A percentile compares a stretch with the other conserved stretches of the same genome.
These are phyloP conservation scores for Phytophthora pseudosyringae DNA, from an alignment of 352 stramenopile genomes.

Conservation along the genomic window DNA sequence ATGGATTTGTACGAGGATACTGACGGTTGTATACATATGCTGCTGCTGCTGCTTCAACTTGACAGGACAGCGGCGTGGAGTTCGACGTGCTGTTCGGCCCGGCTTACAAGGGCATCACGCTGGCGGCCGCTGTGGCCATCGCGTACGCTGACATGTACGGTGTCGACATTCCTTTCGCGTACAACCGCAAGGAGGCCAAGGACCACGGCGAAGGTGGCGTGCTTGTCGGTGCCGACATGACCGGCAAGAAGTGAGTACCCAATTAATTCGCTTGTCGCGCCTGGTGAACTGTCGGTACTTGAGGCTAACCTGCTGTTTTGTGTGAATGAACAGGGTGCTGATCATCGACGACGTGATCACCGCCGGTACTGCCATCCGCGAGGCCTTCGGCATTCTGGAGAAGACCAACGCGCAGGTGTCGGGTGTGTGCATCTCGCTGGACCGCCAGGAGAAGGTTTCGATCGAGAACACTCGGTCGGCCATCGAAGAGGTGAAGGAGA, in stretches of 20 bases:
- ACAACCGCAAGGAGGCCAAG: slow-evolving; percentile 99
- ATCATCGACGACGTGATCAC: slow-evolving; percentile 99
- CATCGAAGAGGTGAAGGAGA: slow-evolving; percentile 93
- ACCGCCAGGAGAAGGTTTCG: slow-evolving; percentile 97
- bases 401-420: slow-evolving; percentile 93
- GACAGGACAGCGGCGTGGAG: slow-evolving; percentile 82
- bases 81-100: slow-evolving; percentile 99
- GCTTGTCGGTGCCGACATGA: slow-evolving; percentile 96
- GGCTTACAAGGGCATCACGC: slow-evolving; percentile 99
- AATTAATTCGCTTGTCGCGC: too few species aligned
- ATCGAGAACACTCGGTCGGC: slow-evolving; percentile 93
- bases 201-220: slow-evolving; percentile 98
- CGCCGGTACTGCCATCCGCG: slow-evolving; percentile 97
- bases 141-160: slow-evolving; percentile 93
- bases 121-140: slow-evolving; percentile 95
- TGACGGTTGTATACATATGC: slow-evolving; percentile 11
- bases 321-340: slow-evolving; percentile 80
- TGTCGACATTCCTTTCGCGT: slow-evolving; percentile 95
- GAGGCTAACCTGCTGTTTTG: slow-evolving; percentile 7
- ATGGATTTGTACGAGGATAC: slow-evolving; percentile 7
- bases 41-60: slow-evolving; percentile 32
- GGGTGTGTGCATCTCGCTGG: slow-evolving; percentile 97
- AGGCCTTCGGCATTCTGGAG: slow-evolving; percentile 93
- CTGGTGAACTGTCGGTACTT: neutral
- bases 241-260: slow-evolving; percentile 87